Percentiles rank a stretch among this genome's conserved stretches.
Evolutionary conservation across 176 grass and related monocot species (phyloP).

Genomic region (Eragrostis nindensis): DNA sequence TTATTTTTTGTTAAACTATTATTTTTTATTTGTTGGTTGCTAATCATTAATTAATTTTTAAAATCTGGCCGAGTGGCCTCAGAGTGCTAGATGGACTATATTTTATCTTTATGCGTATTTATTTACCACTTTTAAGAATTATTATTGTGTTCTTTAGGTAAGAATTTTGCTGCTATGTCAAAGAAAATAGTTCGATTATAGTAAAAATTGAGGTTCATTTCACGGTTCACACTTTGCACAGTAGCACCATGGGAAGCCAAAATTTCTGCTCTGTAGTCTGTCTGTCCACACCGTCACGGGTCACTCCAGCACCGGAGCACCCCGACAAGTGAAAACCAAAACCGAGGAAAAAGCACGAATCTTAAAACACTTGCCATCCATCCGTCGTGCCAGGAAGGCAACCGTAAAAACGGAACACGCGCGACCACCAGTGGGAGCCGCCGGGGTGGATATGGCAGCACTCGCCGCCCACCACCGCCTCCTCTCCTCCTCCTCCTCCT

Average conservation of each 20-base stretch:
- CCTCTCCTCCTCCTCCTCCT: conserved; percentile 7
- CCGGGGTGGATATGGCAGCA: conserved; percentile 55
- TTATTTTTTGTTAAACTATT: too few relatives aligned
- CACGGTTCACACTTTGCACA: neutral
- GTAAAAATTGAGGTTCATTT: neutral
- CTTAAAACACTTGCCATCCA: neutral
- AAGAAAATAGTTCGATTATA: neutral
- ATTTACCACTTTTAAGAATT: neutral
- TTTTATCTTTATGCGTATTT: neutral
- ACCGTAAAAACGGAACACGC: neutral
- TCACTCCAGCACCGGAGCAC: too few relatives aligned
- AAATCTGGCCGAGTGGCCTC: too few relatives aligned
- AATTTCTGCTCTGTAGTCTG: neutral
- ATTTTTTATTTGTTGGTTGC: too few relatives aligned
- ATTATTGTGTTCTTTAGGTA: neutral
- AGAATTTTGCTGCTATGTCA: neutral
- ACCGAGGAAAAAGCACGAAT: neutral
- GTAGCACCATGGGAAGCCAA: neutral
- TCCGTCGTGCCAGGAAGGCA: neutral
- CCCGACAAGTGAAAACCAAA: neutral
- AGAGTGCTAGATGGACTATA: too few relatives aligned
- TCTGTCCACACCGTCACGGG: neutral
- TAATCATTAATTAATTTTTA: too few relatives aligned
- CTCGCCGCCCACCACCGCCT: conserved; percentile 30
- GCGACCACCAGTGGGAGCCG: neutral